Base-by-base conservation (phyloP, 1,284 basidiomycete species). In the Irpex sp. region DNA sequence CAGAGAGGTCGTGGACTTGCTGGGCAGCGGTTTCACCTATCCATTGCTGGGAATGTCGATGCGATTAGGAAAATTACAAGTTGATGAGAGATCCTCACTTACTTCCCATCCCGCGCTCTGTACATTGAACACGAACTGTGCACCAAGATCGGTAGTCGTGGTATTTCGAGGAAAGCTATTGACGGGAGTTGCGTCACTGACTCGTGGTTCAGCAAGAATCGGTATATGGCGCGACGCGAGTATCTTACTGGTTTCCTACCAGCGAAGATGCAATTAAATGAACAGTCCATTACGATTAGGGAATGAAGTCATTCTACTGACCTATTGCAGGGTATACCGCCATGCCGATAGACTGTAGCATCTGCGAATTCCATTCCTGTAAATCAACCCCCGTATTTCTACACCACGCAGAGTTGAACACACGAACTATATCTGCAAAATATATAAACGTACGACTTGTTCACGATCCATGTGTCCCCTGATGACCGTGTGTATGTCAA, bases 41-140 rank as follows among this genome's bases (percentile, higher is more conserved):
- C 75, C 78, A 81, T 70, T 76, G 72, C 81, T 83, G 60, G 7
- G 58, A 51, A 35, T 35, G 58, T 26, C 59, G 26, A 1, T 43
- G 19, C 26, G 57, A 58, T 59, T 35, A 59, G 58, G 6, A 33
- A 3, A 31, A 50, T 47, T 46, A 1, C 21, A 13, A 26, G 57
- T 33, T 47, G 17, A 57, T 19, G 6, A 4, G 53, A n/a, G 58
- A 17, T 35, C 15, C 15, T 21, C 11, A 68, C 78, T 53, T 59
- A 83, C 82, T 63, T 69, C 67, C 83, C 83, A 85, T 9, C 79
- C 80, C 35, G 69, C 66, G 54, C 77, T 76, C 65, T 83, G 78
- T 4, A 77, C 75, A 66, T 83, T 79, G 65, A 81, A 84, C 0
- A 84, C 77, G 78, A 80, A 85, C 66, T 83, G 80, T 0, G 76